These are phyloP conservation scores for Trichoderma guizhouense DNA, from an alignment of 2,329 filamentous ascomycete genomes.

Conservation along the genomic window DNA sequence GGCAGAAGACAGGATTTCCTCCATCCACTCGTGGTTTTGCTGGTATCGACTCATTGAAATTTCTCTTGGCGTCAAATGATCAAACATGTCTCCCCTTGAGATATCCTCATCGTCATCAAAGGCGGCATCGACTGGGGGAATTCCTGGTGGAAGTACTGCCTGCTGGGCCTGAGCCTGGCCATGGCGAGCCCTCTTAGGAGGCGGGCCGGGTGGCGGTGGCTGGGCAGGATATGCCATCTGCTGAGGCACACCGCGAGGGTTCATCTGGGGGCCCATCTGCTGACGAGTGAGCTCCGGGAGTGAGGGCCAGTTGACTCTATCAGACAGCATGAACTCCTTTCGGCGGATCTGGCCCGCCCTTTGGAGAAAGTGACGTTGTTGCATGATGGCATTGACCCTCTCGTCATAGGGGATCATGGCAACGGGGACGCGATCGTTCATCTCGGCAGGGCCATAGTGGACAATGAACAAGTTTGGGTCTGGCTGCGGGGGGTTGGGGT, in stretches of 20 bases:
- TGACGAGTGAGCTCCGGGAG: conserved; percentile 58
- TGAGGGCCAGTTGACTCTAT: conserved; percentile 85
- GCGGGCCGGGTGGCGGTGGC: conserved; percentile 45
- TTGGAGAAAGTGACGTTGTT: conserved; percentile 62
- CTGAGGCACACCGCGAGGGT: conserved; percentile 51
- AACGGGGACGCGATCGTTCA: conserved; percentile 68
- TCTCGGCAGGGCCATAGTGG: conserved; percentile 79
- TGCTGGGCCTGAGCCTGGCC: conserved; percentile 40
- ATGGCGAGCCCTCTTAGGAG: conserved; percentile 53
- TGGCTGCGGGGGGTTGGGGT: conserved; percentile 64
- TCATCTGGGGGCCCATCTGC: conserved; percentile 48
- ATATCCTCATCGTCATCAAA: conserved; percentile 90
- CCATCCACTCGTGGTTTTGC: conserved; percentile 99
- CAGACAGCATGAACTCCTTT: conserved; percentile 92
- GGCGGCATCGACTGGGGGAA: conserved; percentile 39
- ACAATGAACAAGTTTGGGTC: conserved; percentile 87
- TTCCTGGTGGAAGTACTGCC: conserved; percentile 27
- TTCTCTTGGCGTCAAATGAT: conserved; percentile 83
- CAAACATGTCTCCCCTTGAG: conserved; percentile 81
- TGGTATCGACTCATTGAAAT: conserved; percentile 83
- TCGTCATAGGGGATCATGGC: conserved; percentile 62
- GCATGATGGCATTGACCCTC: conserved; percentile 58
- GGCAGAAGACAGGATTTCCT: conserved; percentile 88
- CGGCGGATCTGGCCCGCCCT: conserved; percentile 76
- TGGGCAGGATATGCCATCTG: conserved; percentile 61